phyloP scores from a whole-genome alignment of 495 filamentous ascomycete species.

The Bacidia gigantensis region DNA sequence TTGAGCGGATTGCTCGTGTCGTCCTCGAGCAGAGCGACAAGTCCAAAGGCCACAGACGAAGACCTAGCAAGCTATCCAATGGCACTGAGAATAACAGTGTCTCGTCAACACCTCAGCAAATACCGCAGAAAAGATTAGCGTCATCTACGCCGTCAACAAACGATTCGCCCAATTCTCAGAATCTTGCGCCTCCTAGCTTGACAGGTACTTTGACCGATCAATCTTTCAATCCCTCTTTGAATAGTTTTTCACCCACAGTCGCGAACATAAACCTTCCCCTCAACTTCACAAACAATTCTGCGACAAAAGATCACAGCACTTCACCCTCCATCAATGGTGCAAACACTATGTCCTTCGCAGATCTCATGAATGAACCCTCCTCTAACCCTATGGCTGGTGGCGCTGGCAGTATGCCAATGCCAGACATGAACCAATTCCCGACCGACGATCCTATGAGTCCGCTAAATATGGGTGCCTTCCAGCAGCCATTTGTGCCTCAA shows the following conservation, averaged over 20 bases:
- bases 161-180: conserved; percentile 5
- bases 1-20: conserved; percentile 84
- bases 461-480: conserved; percentile 41
- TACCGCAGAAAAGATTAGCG: conserved; percentile 12
- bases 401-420: conserved; percentile 17
- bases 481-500: conserved; percentile 90
- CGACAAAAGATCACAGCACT: background rate
- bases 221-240: conserved; percentile 19
- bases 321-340: background rate
- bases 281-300: conserved; percentile 11
- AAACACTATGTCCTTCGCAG: background rate
- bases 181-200: conserved; percentile 13
- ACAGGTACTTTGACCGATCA: conserved; percentile 15
- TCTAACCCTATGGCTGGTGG: conserved; percentile 1
- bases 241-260: conserved; percentile 27
- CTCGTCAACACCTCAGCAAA: conserved; percentile 9
- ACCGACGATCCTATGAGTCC: conserved; percentile 28
- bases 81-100: conserved; percentile 12
- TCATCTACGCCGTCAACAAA: conserved; percentile 11
- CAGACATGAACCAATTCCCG: conserved; percentile 32
- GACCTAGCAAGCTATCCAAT: conserved; percentile 43
- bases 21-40: conserved; percentile 85
- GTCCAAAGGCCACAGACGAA: conserved; percentile 60
- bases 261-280: conserved; percentile 16
- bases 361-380: conserved; percentile 2